phyloP scores from a whole-genome alignment of 495 filamentous ascomycete species.

The Diplogelasinospora grovesii region DNA sequence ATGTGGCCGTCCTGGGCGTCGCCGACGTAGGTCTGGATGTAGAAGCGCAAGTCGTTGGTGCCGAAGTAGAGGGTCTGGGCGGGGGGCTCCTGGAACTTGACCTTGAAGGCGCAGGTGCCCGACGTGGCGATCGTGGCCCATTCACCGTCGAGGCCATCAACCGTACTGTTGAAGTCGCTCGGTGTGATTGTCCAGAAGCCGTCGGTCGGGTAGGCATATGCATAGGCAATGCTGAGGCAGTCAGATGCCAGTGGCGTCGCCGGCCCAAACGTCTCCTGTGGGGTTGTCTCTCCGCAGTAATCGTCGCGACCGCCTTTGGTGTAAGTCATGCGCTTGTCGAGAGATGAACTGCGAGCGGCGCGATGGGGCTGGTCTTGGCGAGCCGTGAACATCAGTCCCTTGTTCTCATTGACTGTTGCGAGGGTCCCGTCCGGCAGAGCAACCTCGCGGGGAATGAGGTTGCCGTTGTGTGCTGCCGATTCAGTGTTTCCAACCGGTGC shows the following conservation, averaged over 20 bases:
- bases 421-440: not conserved
- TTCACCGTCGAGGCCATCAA: not conserved
- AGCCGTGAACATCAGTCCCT: not conserved
- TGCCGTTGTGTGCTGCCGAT: no score
- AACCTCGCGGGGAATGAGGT: not conserved
- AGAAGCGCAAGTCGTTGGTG: conserved; percentile 10
- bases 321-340: not conserved
- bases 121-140: conserved; percentile 5
- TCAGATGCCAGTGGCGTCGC: conserved; percentile 7
- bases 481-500: no score
- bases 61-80: not conserved
- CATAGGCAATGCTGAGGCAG: conserved; percentile 2
- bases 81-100: conserved; percentile 4
- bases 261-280: not conserved
- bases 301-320: not conserved
- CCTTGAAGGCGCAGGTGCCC: conserved; percentile 7
- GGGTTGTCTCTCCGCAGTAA: conserved; percentile 7
- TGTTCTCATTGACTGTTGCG: not conserved
- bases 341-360: not conserved
- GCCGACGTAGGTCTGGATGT: conserved; percentile 1
- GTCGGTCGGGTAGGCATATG: not conserved
- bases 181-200: conserved; percentile 7
- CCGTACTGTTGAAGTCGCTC: not conserved
- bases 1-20: conserved; percentile 5
- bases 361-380: not conserved